These are phyloP conservation scores for Phytopythium ostracodes DNA, from an alignment of 352 stramenopile species.

Conservation along the genomic window DNA sequence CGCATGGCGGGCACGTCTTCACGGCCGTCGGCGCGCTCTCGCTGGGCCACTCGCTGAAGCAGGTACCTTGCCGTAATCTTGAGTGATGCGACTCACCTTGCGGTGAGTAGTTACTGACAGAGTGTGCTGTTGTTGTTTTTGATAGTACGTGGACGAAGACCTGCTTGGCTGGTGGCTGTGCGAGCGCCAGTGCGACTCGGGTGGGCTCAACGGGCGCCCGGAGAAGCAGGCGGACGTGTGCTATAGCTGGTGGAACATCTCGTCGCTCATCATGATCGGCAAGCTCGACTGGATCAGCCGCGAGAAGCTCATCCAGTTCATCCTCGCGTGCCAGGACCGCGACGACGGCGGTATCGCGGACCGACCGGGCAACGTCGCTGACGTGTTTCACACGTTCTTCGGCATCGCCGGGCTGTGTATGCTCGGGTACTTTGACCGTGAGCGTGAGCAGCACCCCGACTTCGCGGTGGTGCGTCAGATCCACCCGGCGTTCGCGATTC, in stretches of 20 bases:
- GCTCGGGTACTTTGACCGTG: constrained; percentile 90
- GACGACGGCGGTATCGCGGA: constrained; percentile 98
- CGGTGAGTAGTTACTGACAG: neutral
- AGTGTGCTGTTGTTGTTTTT: neutral
- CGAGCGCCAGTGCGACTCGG: constrained; percentile 96
- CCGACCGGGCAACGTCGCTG: constrained; percentile 93
- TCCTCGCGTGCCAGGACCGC: constrained; percentile 94
- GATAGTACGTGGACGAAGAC: constrained; percentile 81
- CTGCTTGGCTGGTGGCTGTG: constrained; percentile 96
- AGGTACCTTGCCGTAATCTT: constrained; percentile 13
- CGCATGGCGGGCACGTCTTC: constrained; percentile 97
- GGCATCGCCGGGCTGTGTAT: constrained; percentile 94
- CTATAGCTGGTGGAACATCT: constrained; percentile 99
- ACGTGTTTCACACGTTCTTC: constrained; percentile 99
- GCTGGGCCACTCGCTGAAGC: constrained; percentile 62
- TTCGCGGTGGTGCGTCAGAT: constrained; percentile 82
- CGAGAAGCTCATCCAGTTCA: constrained; percentile 92
- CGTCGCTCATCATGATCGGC: constrained; percentile 93
- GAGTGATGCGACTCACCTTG: too few species aligned
- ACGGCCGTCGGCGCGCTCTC: constrained; percentile 95
- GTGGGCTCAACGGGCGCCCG: constrained; percentile 93
- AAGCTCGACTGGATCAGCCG: constrained; percentile 95
- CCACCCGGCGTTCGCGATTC: constrained; percentile 95
- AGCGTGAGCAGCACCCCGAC: constrained; percentile 45
- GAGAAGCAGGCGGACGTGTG: constrained; percentile 99